phyloP scores from a whole-genome alignment of 805 yeast genomes.

The Candida pseudoglaebosa region DNA sequence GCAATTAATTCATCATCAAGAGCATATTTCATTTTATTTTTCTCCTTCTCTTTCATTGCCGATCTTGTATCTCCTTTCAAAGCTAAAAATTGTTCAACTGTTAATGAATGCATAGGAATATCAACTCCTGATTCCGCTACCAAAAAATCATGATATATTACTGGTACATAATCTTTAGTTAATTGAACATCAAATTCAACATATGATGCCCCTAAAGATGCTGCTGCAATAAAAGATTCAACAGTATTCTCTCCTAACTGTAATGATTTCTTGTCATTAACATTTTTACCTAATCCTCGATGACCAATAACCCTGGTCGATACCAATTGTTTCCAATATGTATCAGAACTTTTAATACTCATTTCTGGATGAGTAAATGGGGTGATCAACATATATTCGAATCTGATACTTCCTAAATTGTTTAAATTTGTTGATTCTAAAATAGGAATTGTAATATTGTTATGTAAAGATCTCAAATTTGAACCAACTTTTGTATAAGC shows the following conservation, averaged over 20 bases:
- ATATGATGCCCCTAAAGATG: slow-evolving; percentile 92
- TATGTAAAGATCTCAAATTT: slow-evolving; percentile 62
- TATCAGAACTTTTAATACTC: slow-evolving; percentile 62
- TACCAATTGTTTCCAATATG: slow-evolving; percentile 88
- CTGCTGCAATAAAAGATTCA: slow-evolving; percentile 93
- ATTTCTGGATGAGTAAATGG: slow-evolving; percentile 71
- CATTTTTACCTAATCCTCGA: slow-evolving; percentile 90
- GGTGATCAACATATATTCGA: slow-evolving; percentile 67
- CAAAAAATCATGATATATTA: slow-evolving; percentile 88
- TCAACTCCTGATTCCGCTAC: slow-evolving; percentile 96
- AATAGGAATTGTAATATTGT: slow-evolving; percentile 67
- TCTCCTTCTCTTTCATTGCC: slow-evolving; percentile 1
- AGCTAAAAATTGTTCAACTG: slow-evolving; percentile 81
- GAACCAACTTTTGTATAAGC: slow-evolving; percentile 66
- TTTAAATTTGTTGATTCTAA: slow-evolving; percentile 68
- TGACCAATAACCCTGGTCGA: slow-evolving; percentile 93
- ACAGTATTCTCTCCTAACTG: slow-evolving; percentile 95
- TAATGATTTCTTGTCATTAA: slow-evolving; percentile 63
- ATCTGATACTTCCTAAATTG: slow-evolving; percentile 70
- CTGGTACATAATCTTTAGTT: slow-evolving; percentile 88
- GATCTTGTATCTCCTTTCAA: slow-evolving; percentile 29
- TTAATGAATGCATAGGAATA: slow-evolving; percentile 90
- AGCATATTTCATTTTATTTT: slow-evolving; percentile 18
- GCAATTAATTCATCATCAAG: slow-evolving; percentile 36
- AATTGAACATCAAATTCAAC: slow-evolving; percentile 96